These are phyloP conservation scores for Serendipita sp. DNA, from an alignment of 768 basidiomycete genomes.

Conservation along the genomic window DNA sequence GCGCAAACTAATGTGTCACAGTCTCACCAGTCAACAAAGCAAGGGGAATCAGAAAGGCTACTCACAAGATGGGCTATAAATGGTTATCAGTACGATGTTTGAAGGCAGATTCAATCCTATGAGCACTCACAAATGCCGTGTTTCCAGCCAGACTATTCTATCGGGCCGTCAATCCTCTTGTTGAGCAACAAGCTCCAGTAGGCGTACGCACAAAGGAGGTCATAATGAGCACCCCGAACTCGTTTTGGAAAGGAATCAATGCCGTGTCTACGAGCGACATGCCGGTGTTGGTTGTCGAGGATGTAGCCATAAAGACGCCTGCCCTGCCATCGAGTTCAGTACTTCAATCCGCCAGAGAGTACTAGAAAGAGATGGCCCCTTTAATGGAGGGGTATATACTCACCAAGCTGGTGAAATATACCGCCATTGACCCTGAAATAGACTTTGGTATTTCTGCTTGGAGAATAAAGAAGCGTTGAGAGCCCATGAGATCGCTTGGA, in stretches of 20 bases:
- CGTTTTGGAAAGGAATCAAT: conserved; percentile 81
- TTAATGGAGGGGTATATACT: no score
- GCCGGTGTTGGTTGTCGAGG: conserved; percentile 80
- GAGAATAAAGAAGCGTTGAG: conserved; percentile 74
- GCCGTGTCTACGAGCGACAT: conserved; percentile 76
- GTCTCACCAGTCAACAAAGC: no score
- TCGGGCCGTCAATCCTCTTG: no score
- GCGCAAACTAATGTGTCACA: neutral
- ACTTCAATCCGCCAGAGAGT: neutral
- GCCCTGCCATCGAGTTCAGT: conserved; percentile 14
- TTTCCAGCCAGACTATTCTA: conserved; percentile 71
- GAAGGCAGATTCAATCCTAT: no score
- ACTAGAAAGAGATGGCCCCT: neutral
- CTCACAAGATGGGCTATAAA: conserved; percentile 71
- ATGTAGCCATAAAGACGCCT: conserved; percentile 58
- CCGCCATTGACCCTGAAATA: conserved; percentile 17
- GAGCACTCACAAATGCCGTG: conserved; percentile 74
- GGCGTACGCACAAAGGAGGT: neutral
- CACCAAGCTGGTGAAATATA: conserved; percentile 55
- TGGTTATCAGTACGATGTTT: neutral
- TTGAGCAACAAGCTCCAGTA: no score
- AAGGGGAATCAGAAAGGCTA: no score
- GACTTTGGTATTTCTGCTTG: conserved; percentile 26
- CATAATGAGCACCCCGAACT: conserved; percentile 20
- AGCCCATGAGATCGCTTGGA: conserved; percentile 53